These are phyloP conservation scores for Phalaenopsis aphrodite DNA, from an alignment of 106 monocot genomes.

Conservation along the genomic window DNA sequence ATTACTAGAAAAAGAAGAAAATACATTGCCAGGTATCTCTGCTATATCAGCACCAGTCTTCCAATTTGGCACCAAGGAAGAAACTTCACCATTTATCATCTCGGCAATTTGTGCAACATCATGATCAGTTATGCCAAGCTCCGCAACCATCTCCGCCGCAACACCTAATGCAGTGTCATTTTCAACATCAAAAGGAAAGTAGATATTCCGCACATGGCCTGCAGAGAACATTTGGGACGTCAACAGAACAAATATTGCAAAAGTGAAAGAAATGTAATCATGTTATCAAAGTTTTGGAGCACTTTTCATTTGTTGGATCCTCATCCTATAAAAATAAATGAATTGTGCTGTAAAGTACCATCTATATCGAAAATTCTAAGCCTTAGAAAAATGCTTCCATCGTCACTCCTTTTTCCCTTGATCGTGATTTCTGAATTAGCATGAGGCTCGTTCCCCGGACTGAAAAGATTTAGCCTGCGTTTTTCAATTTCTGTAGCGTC, in stretches of 20 bases:
- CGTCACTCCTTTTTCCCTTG: constrained; percentile 34
- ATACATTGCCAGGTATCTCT: neutral
- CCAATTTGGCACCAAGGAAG: constrained; percentile 31
- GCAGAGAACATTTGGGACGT: neutral
- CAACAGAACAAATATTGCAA: neutral
- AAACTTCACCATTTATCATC: constrained; percentile 44
- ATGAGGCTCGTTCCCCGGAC: constrained; percentile 26
- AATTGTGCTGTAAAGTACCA: constrained; percentile 15
- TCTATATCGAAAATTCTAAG: constrained; percentile 43
- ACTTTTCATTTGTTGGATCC: neutral
- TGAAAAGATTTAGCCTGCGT: constrained; percentile 14
- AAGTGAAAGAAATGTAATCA: neutral
- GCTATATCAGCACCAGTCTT: neutral
- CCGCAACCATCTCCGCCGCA: constrained; percentile 47
- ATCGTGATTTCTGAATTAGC: constrained; percentile 40
- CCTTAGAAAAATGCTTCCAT: constrained; percentile 46
- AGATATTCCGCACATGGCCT: constrained; percentile 37
- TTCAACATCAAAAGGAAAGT: constrained; percentile 34
- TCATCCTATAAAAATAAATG: neutral
- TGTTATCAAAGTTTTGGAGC: neutral
- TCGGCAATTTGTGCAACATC: constrained; percentile 38
- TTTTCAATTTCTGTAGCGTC: constrained; percentile 7
- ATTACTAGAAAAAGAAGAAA: neutral
- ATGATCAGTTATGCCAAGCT: constrained; percentile 35
- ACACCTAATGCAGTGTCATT: constrained; percentile 45